Conservation (phyloP, 805 yeast genomes). For the Candida germanica region DNA sequence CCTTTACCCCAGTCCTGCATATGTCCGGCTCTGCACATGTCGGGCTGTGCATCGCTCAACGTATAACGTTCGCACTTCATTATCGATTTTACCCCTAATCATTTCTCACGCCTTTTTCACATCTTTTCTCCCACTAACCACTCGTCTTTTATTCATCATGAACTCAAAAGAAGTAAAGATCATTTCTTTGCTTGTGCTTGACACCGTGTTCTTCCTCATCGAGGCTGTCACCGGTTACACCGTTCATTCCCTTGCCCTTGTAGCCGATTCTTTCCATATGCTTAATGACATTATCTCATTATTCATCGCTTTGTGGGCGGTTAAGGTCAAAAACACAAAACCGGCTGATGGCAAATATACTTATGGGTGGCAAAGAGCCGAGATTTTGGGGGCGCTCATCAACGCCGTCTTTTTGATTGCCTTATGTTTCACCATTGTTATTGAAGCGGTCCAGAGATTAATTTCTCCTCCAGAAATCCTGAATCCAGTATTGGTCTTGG, state of each 20-base stretch:
- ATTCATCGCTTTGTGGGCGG: slow-evolving; percentile 94
- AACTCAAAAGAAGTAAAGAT: slow-evolving; percentile 69
- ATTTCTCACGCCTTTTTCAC: too few species aligned
- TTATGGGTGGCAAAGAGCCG: slow-evolving; percentile 98
- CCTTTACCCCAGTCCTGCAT: too few species aligned
- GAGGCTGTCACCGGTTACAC: slow-evolving; percentile 86
- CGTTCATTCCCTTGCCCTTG: slow-evolving; percentile 89
- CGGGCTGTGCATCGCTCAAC: too few species aligned
- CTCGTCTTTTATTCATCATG: slow-evolving; percentile 15
- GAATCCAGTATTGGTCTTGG: slow-evolving; percentile 77
- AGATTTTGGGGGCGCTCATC: slow-evolving; percentile 89
- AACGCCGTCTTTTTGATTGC: slow-evolving; percentile 93
- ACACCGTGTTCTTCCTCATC: slow-evolving; percentile 76
- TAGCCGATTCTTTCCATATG: slow-evolving; percentile 98
- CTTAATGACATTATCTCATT: slow-evolving; percentile 89
- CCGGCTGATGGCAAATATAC: slow-evolving; percentile 87
- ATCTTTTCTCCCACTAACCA: background rate
- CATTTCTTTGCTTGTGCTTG: slow-evolving; percentile 65
- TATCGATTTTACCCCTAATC: too few species aligned
- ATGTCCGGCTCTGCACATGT: too few species aligned
- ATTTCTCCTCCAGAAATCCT: slow-evolving; percentile 74
- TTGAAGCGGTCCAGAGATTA: slow-evolving; percentile 90
- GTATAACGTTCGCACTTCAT: too few species aligned
- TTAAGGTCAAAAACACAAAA: slow-evolving; percentile 75
- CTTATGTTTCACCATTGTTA: slow-evolving; percentile 83